phyloP scores from a whole-genome alignment of 2,329 filamentous ascomycete genomes.

The Rosellinia necatrix region DNA sequence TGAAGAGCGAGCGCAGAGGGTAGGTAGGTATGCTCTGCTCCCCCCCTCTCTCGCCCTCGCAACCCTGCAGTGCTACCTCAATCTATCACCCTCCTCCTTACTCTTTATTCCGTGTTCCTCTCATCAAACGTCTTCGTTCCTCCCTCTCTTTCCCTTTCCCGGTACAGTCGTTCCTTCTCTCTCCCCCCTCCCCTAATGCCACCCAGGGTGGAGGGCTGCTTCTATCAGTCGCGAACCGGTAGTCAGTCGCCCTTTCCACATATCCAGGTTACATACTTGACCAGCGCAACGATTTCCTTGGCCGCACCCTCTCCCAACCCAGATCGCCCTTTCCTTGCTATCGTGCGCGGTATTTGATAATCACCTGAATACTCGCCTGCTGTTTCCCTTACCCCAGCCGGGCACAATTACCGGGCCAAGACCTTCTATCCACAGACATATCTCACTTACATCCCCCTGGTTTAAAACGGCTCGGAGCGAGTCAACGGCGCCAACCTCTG shows the following conservation, averaged over 20 bases:
- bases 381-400: slow-evolving; percentile 1
- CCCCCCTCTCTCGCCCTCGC: slow-evolving; percentile 20
- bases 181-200: slow-evolving; percentile 27
- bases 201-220: slow-evolving; percentile 35
- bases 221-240: slow-evolving; percentile 33
- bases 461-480: neutral
- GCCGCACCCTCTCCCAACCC: slow-evolving; percentile 3
- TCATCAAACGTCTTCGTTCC: slow-evolving; percentile 26
- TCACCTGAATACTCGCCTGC: too few species aligned
- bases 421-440: neutral
- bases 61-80: slow-evolving; percentile 36
- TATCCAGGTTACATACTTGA: slow-evolving; percentile 21
- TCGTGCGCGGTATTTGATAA: slow-evolving; percentile 20
- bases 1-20: neutral
- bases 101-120: slow-evolving; percentile 32
- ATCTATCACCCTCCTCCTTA: slow-evolving; percentile 36
- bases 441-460: neutral
- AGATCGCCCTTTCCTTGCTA: slow-evolving; percentile 17
- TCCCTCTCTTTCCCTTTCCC: slow-evolving; percentile 31
- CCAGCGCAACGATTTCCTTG: slow-evolving; percentile 32
- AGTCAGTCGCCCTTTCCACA: slow-evolving; percentile 32
- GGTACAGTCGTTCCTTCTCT: slow-evolving; percentile 36
- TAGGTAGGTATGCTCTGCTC: slow-evolving; percentile 24
- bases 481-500: slow-evolving; percentile 4
- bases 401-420: neutral